Conservation (phyloP, 2,329 filamentous ascomycete genomes). For the Fonsecaea pugnacius region DNA sequence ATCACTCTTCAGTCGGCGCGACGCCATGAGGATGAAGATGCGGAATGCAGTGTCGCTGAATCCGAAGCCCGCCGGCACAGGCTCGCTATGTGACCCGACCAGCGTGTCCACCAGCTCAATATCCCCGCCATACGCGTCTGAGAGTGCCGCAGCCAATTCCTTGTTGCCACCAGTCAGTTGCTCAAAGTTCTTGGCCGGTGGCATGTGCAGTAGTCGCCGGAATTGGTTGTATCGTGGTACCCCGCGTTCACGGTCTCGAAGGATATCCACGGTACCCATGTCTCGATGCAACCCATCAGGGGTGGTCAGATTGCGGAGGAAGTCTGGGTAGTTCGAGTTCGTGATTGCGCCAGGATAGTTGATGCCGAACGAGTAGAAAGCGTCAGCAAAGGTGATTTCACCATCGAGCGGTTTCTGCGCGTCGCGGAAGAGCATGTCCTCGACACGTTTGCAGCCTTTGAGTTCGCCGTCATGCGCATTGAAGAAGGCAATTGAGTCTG, state of each 20-base stretch:
- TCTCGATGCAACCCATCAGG: constrained; percentile 46
- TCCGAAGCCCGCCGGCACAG: constrained; percentile 52
- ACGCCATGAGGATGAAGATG: constrained; percentile 38
- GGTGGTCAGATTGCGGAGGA: constrained; percentile 48
- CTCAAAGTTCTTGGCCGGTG: constrained; percentile 45
- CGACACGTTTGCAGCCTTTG: constrained; percentile 36
- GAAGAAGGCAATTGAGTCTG: constrained; percentile 46
- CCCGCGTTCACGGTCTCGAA: constrained; percentile 26
- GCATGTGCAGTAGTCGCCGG: constrained; percentile 47
- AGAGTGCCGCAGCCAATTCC: constrained; percentile 45
- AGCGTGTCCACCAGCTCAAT: constrained; percentile 51
- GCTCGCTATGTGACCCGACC: constrained; percentile 51
- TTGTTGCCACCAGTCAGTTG: constrained; percentile 48
- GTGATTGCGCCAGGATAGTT: constrained; percentile 56
- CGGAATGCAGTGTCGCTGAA: constrained; percentile 56
- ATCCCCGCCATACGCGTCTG: constrained; percentile 47
- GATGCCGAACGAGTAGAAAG: constrained; percentile 54
- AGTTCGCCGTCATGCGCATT: constrained; percentile 39
- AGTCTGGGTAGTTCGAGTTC: constrained; percentile 47
- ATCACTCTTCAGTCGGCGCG: constrained; percentile 24
- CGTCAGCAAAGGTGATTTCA: constrained; percentile 43
- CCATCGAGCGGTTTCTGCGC: constrained; percentile 23
- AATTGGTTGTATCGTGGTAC: constrained; percentile 43
- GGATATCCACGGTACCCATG: constrained; percentile 47
- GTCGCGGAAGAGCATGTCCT: constrained; percentile 18